A percentile compares a stretch with the other conserved stretches of the same genome.
Conservation (phyloP, 2,329 filamentous ascomycete species). For the Microdochium bolleyi region DNA sequence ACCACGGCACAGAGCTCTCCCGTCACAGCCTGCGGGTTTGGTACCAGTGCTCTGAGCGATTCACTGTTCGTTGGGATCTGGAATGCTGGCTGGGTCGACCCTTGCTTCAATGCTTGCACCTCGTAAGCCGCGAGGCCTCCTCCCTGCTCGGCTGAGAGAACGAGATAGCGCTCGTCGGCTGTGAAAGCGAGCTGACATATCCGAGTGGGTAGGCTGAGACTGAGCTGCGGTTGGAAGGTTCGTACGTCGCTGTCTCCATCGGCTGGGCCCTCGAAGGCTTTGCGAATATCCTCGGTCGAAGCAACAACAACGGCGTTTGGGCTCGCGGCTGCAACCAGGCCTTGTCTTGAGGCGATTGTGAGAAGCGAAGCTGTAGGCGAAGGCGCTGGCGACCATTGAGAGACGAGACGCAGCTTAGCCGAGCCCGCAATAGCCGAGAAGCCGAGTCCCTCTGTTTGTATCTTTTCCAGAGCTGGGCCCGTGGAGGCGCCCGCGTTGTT, state of each 20-base stretch:
- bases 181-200: constrained; percentile 88
- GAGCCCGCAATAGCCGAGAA: constrained; percentile 77
- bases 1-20: constrained; percentile 74
- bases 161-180: constrained; percentile 76
- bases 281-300: constrained; percentile 68
- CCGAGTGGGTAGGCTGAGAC: constrained; percentile 62
- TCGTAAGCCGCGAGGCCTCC: constrained; percentile 82
- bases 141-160: constrained; percentile 73
- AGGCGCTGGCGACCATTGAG: constrained; percentile 71
- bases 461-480: constrained; percentile 65
- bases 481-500: constrained; percentile 22
- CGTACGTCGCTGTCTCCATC: constrained; percentile 57
- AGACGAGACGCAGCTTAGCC: constrained; percentile 72
- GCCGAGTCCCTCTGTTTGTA: constrained; percentile 78
- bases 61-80: constrained; percentile 71
- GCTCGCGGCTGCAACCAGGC: constrained; percentile 79
- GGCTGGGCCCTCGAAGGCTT: constrained; percentile 58
- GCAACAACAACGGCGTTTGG: constrained; percentile 72
- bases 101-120: constrained; percentile 57
- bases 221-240: constrained; percentile 65
- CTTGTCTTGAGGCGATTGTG: constrained; percentile 70
- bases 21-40: constrained; percentile 71
- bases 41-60: constrained; percentile 63
- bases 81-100: constrained; percentile 59
- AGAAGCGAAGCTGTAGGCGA: constrained; percentile 74